These are phyloP conservation scores for Panellus pusillus DNA, from an alignment of 768 basidiomycete species.

Conservation along the genomic window DNA sequence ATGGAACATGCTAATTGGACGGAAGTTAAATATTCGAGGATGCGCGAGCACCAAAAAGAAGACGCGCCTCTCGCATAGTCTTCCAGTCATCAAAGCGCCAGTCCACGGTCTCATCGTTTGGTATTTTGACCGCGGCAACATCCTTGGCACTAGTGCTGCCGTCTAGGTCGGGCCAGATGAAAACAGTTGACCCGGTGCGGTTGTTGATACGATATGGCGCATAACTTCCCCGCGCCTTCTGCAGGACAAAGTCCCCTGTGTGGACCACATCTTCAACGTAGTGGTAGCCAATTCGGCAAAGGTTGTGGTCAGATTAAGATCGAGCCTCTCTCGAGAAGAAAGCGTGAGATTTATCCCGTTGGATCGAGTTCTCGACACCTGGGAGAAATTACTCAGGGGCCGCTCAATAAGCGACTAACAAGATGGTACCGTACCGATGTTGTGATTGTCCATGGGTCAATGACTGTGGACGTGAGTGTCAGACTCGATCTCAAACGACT, in stretches of 20 bases:
- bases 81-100: constrained; percentile 99
- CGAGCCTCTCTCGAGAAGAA: constrained; percentile 78
- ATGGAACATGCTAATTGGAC: constrained; percentile 53
- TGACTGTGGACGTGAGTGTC: constrained; percentile 47
- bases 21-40: constrained; percentile 4
- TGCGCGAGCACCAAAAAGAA: not conserved
- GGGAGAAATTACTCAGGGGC: not conserved
- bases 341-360: constrained; percentile 60
- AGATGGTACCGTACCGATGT: constrained; percentile 49
- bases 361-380: constrained; percentile 53
- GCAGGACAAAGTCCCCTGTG: constrained; percentile 71
- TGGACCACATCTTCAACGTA: constrained; percentile 69
- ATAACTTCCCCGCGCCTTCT: constrained; percentile 81
- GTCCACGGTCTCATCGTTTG: constrained; percentile 76
- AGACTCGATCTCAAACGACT: constrained; percentile 1
- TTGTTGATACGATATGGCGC: constrained; percentile 94
- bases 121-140: constrained; percentile 55
- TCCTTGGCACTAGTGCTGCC: constrained; percentile 48
- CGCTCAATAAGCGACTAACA: constrained; percentile 7
- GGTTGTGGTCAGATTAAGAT: constrained; percentile 87
- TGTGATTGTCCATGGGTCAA: constrained; percentile 94
- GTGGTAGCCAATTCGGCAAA: constrained; percentile 85
- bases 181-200: constrained; percentile 82
- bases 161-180: constrained; percentile 84
- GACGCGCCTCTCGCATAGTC: constrained; percentile 82